A percentile compares a stretch with the other conserved stretches of the same genome.
phyloP scores from a whole-genome alignment of 805 yeast species.

The Kazachstania martiniae region DNA sequence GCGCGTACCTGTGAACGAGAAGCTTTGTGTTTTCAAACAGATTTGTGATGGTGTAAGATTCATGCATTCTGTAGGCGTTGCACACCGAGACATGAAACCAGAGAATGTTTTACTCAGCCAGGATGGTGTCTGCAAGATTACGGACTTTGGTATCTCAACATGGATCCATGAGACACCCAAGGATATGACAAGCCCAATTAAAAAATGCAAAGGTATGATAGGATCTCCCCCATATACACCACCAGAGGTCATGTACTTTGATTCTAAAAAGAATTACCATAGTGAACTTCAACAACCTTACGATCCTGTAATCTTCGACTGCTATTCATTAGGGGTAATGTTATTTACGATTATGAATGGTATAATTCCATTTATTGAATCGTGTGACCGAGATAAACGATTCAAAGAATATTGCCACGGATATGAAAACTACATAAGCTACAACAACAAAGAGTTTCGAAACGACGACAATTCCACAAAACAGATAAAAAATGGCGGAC shows the following conservation, averaged over 20 bases:
- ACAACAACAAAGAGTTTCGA: constrained; percentile 39
- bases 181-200: constrained; percentile 34
- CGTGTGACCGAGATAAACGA: constrained; percentile 36
- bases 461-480: constrained; percentile 30
- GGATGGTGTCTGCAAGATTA: constrained; percentile 52
- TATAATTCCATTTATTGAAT: constrained; percentile 48
- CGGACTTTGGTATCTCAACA: constrained; percentile 71
- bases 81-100: constrained; percentile 66
- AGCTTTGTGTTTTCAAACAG: constrained; percentile 61
- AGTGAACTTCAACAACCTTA: constrained; percentile 30
- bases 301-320: constrained; percentile 59
- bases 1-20: constrained; percentile 37
- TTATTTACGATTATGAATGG: constrained; percentile 50
- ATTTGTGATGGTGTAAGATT: constrained; percentile 49
- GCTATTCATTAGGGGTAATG: constrained; percentile 64
- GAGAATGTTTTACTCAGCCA: constrained; percentile 54
- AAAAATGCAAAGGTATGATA: constrained; percentile 37
- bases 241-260: constrained; percentile 56
- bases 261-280: constrained; percentile 24
- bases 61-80: constrained; percentile 56
- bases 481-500: constrained; percentile 43
- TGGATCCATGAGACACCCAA: constrained; percentile 46
- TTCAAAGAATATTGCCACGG: constrained; percentile 46
- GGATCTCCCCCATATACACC: constrained; percentile 79
- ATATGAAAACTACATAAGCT: constrained; percentile 30